Evolutionary conservation across 1,284 basidiomycete species (phyloP).

Genomic region (Boletellus deceptivus): DNA sequence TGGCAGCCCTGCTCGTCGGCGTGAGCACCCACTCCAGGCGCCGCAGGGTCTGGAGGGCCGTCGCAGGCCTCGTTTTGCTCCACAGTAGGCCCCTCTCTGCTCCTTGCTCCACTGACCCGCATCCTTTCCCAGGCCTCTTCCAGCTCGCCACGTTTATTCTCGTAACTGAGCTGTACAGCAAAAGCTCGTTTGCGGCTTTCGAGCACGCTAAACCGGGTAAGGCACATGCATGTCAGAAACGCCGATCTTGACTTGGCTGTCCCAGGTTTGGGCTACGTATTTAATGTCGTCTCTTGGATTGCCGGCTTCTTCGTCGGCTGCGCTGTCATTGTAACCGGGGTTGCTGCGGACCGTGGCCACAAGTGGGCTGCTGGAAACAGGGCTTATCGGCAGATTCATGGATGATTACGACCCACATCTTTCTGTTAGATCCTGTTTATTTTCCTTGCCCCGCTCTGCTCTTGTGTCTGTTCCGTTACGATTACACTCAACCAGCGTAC

Average conservation of each 20-base stretch:
- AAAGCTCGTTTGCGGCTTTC: conserved; percentile 48
- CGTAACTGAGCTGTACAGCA: conserved; percentile 60
- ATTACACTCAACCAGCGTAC: background rate
- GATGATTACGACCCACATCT: conserved; percentile 14
- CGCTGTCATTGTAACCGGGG: conserved; percentile 60
- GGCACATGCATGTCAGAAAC: conserved; percentile 18
- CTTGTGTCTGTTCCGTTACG: background rate
- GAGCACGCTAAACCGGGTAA: conserved; percentile 59
- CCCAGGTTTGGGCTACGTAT: conserved; percentile 55
- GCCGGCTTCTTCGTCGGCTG: conserved; percentile 48
- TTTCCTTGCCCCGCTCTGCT: background rate
- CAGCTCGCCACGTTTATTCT: conserved; percentile 62
- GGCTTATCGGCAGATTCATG: conserved; percentile 54
- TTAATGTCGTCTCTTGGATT: conserved; percentile 63
- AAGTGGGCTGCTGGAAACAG: conserved; percentile 75
- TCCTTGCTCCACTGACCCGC: background rate
- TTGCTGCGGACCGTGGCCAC: conserved; percentile 64
- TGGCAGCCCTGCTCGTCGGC: conserved; percentile 61
- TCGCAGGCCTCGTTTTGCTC: conserved; percentile 58
- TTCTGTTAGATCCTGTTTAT: background rate
- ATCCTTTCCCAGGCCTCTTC: conserved; percentile 44
- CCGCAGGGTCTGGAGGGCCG: conserved; percentile 70
- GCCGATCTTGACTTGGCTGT: conserved; percentile 4
- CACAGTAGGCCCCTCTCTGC: conserved; percentile 46
- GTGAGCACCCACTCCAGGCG: conserved; percentile 69